Evolutionary conservation across 2,329 filamentous ascomycete genomes (phyloP).

Genomic region (Apiospora sp.): DNA sequence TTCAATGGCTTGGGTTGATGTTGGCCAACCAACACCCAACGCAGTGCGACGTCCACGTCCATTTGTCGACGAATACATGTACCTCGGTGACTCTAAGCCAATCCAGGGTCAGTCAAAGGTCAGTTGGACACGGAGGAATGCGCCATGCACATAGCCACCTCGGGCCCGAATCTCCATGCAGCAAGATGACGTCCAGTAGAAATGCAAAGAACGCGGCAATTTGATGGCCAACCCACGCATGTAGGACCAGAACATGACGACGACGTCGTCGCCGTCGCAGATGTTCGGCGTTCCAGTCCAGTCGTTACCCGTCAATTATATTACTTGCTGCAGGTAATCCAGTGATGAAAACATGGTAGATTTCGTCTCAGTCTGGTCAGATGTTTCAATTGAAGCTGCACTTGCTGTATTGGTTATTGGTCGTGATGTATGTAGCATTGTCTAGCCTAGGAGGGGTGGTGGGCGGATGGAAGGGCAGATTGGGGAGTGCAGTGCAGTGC

Average conservation of each 20-base stretch:
- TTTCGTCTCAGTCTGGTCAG: neutral
- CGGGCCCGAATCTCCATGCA: neutral
- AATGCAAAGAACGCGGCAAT: neutral
- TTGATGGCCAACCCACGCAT: neutral
- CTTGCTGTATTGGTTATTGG: neutral
- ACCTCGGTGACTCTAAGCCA: too few relatives aligned
- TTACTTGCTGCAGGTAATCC: neutral
- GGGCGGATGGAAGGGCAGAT: neutral
- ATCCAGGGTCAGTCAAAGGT: neutral
- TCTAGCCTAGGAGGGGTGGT: neutral
- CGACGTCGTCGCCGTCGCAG: slow-evolving; percentile 7
- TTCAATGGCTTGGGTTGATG: neutral
- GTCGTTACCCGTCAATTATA: neutral
- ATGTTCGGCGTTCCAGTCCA: neutral
- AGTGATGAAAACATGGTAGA: neutral
- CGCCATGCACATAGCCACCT: slow-evolving; percentile 11
- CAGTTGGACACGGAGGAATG: neutral
- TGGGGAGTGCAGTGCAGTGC: neutral
- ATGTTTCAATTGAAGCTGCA: slow-evolving; percentile 1
- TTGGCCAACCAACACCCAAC: neutral
- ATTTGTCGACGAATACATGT: too few relatives aligned
- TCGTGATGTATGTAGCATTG: neutral
- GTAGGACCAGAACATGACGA: slow-evolving; percentile 10
- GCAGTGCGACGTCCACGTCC: neutral
- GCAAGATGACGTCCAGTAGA: neutral